These are phyloP conservation scores for Pharus latifolius DNA, from an alignment of 176 grass and related monocot species.

Conservation along the genomic window DNA sequence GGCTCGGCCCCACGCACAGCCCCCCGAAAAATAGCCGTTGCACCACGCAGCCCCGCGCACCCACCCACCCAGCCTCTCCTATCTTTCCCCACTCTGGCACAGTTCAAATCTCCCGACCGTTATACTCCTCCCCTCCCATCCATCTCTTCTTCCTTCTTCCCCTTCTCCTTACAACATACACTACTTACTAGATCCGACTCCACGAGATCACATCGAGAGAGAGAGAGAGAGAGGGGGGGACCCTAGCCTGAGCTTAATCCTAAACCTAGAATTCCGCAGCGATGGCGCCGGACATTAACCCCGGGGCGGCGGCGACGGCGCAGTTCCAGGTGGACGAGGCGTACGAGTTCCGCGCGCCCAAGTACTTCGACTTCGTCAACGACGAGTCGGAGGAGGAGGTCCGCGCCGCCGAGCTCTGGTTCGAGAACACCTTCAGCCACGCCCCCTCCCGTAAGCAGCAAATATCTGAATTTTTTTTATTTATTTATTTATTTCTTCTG, in stretches of 20 bases:
- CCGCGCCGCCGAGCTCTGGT: slow-evolving; percentile 65
- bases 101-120: slow-evolving; percentile 76
- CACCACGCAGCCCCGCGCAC: neutral
- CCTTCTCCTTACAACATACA: neutral
- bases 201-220: neutral
- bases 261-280: neutral
- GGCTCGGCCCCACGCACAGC: neutral
- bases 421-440: slow-evolving; percentile 53
- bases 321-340: slow-evolving; percentile 41
- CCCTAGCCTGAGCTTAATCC: neutral
- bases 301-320: slow-evolving; percentile 4
- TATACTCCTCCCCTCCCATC: slow-evolving; percentile 11
- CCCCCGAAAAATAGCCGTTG: slow-evolving; percentile 34
- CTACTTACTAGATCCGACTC: no score
- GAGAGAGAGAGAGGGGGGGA: neutral
- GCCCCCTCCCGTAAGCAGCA: slow-evolving; percentile 85
- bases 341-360: slow-evolving; percentile 87
- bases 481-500: no score
- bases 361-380: slow-evolving; percentile 70
- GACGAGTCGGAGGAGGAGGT: slow-evolving; percentile 60
- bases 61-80: neutral
- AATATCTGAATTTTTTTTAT: no score
- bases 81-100: neutral
- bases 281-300: slow-evolving; percentile 27
- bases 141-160: neutral